A percentile compares a stretch with the other conserved stretches of the same genome.
Evolutionary conservation across 768 basidiomycete genomes (phyloP).

Genomic region (Tricholoma bakamatsutake): DNA sequence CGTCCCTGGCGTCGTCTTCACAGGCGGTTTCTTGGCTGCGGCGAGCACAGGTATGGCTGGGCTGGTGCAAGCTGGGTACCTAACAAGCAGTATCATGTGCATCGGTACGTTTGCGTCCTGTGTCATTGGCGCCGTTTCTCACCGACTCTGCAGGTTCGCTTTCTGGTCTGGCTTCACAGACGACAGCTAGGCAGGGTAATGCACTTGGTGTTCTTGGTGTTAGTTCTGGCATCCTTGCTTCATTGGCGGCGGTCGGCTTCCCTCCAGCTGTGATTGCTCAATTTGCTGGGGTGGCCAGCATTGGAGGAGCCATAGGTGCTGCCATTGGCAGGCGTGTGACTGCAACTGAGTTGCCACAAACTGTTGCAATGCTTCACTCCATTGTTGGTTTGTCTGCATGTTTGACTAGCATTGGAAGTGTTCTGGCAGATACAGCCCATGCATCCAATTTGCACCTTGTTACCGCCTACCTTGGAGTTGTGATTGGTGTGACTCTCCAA

Average conservation of each 20-base stretch:
- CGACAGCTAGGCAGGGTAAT: conserved; percentile 85
- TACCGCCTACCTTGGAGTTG: conserved; percentile 80
- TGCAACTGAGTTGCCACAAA: conserved; percentile 84
- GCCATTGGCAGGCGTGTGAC: conserved; percentile 79
- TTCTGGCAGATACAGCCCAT: conserved; percentile 65
- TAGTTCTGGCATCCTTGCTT: conserved; percentile 72
- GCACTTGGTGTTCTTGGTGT: conserved; percentile 85
- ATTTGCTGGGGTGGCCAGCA: conserved; percentile 68
- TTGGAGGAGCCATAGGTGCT: conserved; percentile 68
- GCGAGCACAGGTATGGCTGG: conserved; percentile 83
- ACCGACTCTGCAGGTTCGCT: conserved; percentile 50
- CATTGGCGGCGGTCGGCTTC: conserved; percentile 81
- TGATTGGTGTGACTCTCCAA: conserved; percentile 55
- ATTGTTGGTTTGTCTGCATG: conserved; percentile 90
- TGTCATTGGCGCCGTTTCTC: neutral
- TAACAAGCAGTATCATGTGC: conserved; percentile 81
- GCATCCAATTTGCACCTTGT: conserved; percentile 69
- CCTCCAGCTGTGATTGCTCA: conserved; percentile 67
- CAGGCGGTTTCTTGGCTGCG: conserved; percentile 76
- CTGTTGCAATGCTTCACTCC: conserved; percentile 71
- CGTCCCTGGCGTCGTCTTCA: conserved; percentile 75
- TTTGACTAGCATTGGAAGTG: conserved; percentile 78
- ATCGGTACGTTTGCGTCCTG: conserved; percentile 44
- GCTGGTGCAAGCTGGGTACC: conserved; percentile 82
- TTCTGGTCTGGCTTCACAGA: conserved; percentile 73